Evolutionary conservation across 129 eudicot species (phyloP), one percentile per base, ranked within the genome.

Genomic region (Kitagawia praeruptora): DNA sequence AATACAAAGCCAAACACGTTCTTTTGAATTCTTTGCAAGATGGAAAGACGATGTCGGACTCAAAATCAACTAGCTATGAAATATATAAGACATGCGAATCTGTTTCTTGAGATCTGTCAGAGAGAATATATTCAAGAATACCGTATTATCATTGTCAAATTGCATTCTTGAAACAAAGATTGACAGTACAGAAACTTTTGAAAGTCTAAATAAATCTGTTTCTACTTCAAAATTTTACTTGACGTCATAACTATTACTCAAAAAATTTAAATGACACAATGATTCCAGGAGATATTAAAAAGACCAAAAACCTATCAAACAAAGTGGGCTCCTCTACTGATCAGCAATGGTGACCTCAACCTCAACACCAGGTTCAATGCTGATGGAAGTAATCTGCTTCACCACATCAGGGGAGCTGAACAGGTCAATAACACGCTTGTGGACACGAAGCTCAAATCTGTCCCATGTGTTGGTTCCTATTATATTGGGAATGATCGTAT

Each of bases 401-500:
- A 93, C 98, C 25, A 89, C 98, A 28, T 91, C 98, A 2, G 98
- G 98, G 31, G 96, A 89, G 84, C 97, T 91, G 85, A 93, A 93
- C 10, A 93, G 98, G 76, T 93, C 98, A n/a, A 93, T 93, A 53
- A 93, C 96, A 8, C 98, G 90, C 82, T 93, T 93, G 97, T 93
- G 98, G 18, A 93, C 89, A 40, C 98, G 90, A 34, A 93, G 89
- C 87, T 93, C 98, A 83, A 93, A 93, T 78, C 97, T 89, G 80
- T 93, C 98, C 88, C 88, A 93, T 54, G 98, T 93, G 82, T 93
- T 93, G 13, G 98, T 91, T 53, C 98, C 98, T 93, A 80, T 0
- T 67, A 44, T 70, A 23, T 10, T 23, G 4, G 4, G 25, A 58
- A 21, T 0, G 6, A 23, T 18, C 2, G 8, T 56, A 28, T 56